Evolutionary conservation across 768 basidiomycete genomes (phyloP).

Genomic region (Cyclocybe cylindracea): DNA sequence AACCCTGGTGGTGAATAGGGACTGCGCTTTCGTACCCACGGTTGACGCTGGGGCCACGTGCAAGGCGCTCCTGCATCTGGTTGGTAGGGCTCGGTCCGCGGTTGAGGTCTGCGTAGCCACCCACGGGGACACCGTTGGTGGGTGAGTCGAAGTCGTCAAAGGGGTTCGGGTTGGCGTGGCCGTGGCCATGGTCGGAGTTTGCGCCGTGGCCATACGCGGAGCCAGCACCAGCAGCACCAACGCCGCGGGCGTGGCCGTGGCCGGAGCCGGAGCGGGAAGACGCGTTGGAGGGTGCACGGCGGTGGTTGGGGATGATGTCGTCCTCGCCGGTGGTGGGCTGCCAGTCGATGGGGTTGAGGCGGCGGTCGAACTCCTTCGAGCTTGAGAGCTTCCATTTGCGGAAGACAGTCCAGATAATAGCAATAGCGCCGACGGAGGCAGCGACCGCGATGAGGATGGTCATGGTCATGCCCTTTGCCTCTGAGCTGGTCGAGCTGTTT

Average conservation of each 20-base stretch:
- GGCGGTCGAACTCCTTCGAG: conserved; percentile 78
- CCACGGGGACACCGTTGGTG: conserved; percentile 64
- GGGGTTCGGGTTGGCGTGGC: conserved; percentile 33
- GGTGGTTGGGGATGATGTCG: conserved; percentile 50
- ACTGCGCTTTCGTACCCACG: conserved; percentile 57
- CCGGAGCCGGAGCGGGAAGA: conserved; percentile 67
- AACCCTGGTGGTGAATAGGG: conserved; percentile 63
- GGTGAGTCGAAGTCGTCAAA: conserved; percentile 72
- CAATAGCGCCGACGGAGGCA: conserved; percentile 63
- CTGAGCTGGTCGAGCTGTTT: conserved; percentile 22
- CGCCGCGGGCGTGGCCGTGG: conserved; percentile 28
- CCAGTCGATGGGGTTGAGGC: conserved; percentile 89
- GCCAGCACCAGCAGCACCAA: not conserved
- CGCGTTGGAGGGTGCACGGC: conserved; percentile 54
- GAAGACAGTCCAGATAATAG: conserved; percentile 85
- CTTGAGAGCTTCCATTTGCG: conserved; percentile 90
- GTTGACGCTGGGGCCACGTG: conserved; percentile 47
- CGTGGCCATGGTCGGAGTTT: conserved; percentile 23
- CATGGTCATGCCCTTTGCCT: conserved; percentile 42
- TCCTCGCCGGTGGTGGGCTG: conserved; percentile 58
- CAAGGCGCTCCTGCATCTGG: conserved; percentile 53
- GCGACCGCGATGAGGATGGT: conserved; percentile 74
- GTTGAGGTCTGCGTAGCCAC: conserved; percentile 81
- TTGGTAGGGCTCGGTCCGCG: conserved; percentile 75
- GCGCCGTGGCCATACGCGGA: conserved; percentile 25